Percentiles rank a stretch among this genome's conserved stretches.
Evolutionary conservation across 805 yeast genomes (phyloP).

Genomic region (Wickerhamomyces xylosicus): DNA sequence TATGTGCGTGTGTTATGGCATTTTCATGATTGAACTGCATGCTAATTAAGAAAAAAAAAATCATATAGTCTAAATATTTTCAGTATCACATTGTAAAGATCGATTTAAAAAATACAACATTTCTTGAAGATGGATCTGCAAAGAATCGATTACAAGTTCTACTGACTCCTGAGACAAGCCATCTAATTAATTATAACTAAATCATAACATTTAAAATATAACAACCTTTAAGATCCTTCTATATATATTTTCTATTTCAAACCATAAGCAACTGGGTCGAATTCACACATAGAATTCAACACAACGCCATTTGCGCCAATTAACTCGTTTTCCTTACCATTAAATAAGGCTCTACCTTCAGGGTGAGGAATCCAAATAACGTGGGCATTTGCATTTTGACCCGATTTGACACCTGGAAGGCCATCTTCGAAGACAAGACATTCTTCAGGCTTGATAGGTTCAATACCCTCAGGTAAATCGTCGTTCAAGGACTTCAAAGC

Average conservation of each 20-base stretch:
- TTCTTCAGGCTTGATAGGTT: slow-evolving; percentile 56
- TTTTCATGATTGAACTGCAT: too few species aligned
- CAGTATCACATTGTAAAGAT: too few species aligned
- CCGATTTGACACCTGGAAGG: slow-evolving; percentile 81
- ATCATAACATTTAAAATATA: too few species aligned
- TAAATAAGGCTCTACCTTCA: slow-evolving; percentile 49
- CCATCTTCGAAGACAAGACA: slow-evolving; percentile 94
- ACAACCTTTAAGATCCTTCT: neutral
- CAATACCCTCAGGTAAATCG: slow-evolving; percentile 26
- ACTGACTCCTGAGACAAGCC: too few species aligned
- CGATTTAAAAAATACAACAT: too few species aligned
- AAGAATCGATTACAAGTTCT: too few species aligned
- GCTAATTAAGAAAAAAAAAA: too few species aligned
- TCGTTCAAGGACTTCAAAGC: slow-evolving; percentile 69
- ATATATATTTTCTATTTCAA: slow-evolving; percentile 17
- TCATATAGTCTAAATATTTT: too few species aligned
- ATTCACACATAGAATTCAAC: slow-evolving; percentile 37
- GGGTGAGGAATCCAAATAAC: slow-evolving; percentile 95
- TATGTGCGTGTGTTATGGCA: too few species aligned
- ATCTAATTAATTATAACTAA: too few species aligned
- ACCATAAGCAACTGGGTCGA: slow-evolving; percentile 40
- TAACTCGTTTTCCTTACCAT: slow-evolving; percentile 37
- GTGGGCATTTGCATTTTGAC: slow-evolving; percentile 68
- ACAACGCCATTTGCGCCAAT: slow-evolving; percentile 52
- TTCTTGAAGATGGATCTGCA: too few species aligned